Conservation (phyloP, 2,329 filamentous ascomycete genomes). For the Aureobasidium namibiae region DNA sequence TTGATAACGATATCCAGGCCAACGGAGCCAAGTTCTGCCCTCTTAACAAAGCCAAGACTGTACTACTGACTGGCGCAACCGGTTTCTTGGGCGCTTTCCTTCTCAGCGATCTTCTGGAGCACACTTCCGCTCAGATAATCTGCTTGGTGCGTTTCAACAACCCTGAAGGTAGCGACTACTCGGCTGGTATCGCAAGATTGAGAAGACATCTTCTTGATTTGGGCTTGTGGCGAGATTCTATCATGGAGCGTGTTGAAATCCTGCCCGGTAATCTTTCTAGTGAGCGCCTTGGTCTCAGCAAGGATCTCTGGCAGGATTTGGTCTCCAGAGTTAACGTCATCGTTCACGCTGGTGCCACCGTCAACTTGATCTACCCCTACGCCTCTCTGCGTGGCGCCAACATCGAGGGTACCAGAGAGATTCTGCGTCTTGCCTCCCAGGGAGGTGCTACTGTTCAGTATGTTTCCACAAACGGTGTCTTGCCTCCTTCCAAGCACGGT, state of each 20-base stretch:
- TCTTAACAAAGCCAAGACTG: conserved; percentile 57
- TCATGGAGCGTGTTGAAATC: conserved; percentile 71
- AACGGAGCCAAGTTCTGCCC: conserved; percentile 43
- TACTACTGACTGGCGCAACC: conserved; percentile 67
- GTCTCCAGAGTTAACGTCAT: conserved; percentile 62
- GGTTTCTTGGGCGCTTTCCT: conserved; percentile 71
- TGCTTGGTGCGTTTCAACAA: conserved; percentile 68
- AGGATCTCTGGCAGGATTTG: conserved; percentile 57
- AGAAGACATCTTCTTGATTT: conserved; percentile 70
- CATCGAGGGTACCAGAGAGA: conserved; percentile 68
- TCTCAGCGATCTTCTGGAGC: conserved; percentile 59
- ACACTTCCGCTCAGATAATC: conserved; percentile 59
- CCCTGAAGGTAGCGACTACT: conserved; percentile 53
- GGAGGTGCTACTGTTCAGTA: conserved; percentile 67
- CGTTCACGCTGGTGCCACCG: conserved; percentile 67
- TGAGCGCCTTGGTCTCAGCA: conserved; percentile 59
- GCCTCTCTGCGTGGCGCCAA: conserved; percentile 67
- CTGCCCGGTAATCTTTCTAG: conserved; percentile 65
- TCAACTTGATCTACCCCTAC: conserved; percentile 76
- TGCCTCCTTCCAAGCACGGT: conserved; percentile 60
- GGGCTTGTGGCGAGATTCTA: conserved; percentile 66
- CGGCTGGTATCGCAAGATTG: conserved; percentile 62
- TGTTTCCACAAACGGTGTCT: conserved; percentile 70
- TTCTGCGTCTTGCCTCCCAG: conserved; percentile 60
- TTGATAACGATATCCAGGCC: conserved; percentile 62